Conservation (phyloP, 257 asterid genomes). For the Ligustrum vulgare region DNA sequence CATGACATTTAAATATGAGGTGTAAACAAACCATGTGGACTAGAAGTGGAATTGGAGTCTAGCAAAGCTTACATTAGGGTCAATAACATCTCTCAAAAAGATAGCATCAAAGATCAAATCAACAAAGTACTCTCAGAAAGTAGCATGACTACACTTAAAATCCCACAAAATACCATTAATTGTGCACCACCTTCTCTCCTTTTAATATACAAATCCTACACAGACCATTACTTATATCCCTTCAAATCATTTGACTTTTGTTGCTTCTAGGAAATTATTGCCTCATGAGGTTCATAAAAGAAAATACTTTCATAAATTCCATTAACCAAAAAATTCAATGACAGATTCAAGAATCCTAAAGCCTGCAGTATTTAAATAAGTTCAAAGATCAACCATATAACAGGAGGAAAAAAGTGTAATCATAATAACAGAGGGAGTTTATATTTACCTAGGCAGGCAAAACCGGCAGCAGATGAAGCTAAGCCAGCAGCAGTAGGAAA, state of each 20-base stretch:
- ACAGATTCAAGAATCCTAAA: slow-evolving; percentile 15
- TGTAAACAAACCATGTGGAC: background rate
- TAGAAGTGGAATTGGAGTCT: background rate
- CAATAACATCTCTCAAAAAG: background rate
- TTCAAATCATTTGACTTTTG: background rate
- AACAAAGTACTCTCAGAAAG: too few species aligned
- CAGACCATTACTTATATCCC: background rate
- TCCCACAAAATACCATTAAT: background rate
- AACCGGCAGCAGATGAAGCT: slow-evolving; percentile 99
- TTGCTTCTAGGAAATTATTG: too few species aligned
- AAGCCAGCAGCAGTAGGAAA: slow-evolving; percentile 99
- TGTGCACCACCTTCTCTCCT: background rate
- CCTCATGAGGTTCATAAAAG: background rate
- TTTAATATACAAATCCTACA: background rate
- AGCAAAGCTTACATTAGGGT: background rate
- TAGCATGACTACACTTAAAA: background rate
- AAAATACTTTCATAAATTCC: background rate
- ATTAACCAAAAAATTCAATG: background rate
- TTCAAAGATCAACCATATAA: background rate
- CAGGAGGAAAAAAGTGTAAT: background rate
- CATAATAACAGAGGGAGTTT: slow-evolving; percentile 16
- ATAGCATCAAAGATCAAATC: too few species aligned
- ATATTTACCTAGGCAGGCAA: slow-evolving; percentile 89
- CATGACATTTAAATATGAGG: background rate
- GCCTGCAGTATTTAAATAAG: background rate